A percentile compares a stretch with the other conserved stretches of the same genome.
Conservation (phyloP, 768 basidiomycete species). For the Lactarius sp. region DNA sequence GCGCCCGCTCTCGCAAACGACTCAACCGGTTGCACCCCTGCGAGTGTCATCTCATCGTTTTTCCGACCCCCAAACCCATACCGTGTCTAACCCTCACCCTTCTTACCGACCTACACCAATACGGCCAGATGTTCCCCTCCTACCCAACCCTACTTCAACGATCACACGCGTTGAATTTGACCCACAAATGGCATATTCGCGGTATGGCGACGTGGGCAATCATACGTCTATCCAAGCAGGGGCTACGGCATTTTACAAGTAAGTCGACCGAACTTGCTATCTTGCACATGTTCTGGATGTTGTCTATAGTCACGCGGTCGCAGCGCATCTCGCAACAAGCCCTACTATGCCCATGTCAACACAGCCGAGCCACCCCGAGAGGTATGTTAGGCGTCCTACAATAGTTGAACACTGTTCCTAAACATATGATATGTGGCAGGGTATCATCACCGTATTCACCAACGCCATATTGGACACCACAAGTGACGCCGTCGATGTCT, state of each 20-base stretch:
- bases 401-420: neutral
- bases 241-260: conserved; percentile 56
- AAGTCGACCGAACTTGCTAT: conserved; percentile 22
- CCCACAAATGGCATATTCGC: conserved; percentile 45
- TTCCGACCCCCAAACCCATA: neutral
- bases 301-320: conserved; percentile 46
- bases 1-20: neutral
- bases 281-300: conserved; percentile 2
- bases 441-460: conserved; percentile 4
- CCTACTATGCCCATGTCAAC: neutral
- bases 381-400: neutral
- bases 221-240: conserved; percentile 24
- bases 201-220: conserved; percentile 19
- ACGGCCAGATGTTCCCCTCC: neutral
- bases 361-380: neutral
- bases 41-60: neutral
- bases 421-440: neutral
- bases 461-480: neutral
- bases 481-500: neutral
- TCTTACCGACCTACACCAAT: neutral
- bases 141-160: conserved; percentile 3
- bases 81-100: neutral
- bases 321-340: conserved; percentile 37
- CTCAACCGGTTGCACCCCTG: conserved; percentile 2
- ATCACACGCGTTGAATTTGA: conserved; percentile 35